phyloP scores from a whole-genome alignment of 345 rosid species.

The Eucalyptus paniculata region DNA sequence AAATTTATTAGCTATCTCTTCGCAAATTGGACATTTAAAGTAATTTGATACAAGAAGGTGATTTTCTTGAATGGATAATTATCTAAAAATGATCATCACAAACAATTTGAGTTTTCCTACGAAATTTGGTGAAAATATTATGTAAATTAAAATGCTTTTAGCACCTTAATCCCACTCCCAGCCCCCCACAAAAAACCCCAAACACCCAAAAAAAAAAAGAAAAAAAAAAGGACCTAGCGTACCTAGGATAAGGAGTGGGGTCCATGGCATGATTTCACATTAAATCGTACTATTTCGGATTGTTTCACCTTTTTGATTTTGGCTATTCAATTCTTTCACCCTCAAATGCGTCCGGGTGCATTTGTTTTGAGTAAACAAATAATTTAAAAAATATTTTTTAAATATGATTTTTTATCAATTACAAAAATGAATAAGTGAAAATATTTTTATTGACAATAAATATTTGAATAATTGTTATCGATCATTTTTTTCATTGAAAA shows the following conservation, averaged over 20 bases:
- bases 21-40: background rate
- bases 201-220: no score
- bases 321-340: background rate
- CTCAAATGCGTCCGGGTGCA: background rate
- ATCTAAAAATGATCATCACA: background rate
- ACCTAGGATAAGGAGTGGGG: background rate
- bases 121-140: background rate
- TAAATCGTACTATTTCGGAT: background rate
- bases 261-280: background rate
- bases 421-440: background rate
- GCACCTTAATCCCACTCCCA: background rate
- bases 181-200: no score
- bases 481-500: no score
- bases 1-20: background rate
- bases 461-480: no score
- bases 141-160: background rate
- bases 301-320: background rate
- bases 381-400: background rate
- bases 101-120: background rate
- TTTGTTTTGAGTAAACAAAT: background rate
- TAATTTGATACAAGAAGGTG: background rate
- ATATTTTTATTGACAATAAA: no score
- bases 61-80: background rate
- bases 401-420: background rate
- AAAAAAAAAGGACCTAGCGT: no score